Percentiles rank a stretch among this genome's conserved stretches.
Evolutionary conservation across 495 filamentous ascomycete genomes (phyloP).

Genomic region (Penicillium longicatenatum): DNA sequence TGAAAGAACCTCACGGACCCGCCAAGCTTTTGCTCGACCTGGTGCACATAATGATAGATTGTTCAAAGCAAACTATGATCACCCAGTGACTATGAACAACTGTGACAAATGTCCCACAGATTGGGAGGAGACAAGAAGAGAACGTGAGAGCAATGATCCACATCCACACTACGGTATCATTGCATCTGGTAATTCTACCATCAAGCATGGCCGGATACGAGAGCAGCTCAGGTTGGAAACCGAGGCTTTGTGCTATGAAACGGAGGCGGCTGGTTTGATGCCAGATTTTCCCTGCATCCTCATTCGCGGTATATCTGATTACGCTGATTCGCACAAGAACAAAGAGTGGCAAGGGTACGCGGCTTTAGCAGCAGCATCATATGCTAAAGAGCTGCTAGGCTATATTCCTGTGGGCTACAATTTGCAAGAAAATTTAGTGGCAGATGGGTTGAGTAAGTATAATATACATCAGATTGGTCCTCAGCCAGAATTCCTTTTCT

Average conservation of each 20-base stretch:
- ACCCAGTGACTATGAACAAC: background rate
- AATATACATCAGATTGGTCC: too few species aligned
- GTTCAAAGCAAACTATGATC: background rate
- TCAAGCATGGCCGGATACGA: slow-evolving; percentile 1
- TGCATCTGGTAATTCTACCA: slow-evolving; percentile 7
- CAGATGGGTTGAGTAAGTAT: background rate
- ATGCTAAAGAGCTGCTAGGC: slow-evolving; percentile 9
- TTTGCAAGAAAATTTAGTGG: background rate
- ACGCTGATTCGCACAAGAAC: slow-evolving; percentile 9
- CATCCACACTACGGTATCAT: slow-evolving; percentile 4
- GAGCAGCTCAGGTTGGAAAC: slow-evolving; percentile 4
- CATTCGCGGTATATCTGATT: slow-evolving; percentile 8
- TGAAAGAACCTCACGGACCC: slow-evolving; percentile 20
- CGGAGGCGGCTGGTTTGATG: slow-evolving; percentile 10
- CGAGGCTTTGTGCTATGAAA: slow-evolving; percentile 5
- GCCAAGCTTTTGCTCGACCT: slow-evolving; percentile 8
- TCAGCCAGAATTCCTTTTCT: too few species aligned
- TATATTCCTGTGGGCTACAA: background rate
- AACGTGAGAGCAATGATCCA: slow-evolving; percentile 3
- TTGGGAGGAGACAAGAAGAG: slow-evolving; percentile 1
- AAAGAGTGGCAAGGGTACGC: slow-evolving; percentile 11
- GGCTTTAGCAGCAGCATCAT: slow-evolving; percentile 8
- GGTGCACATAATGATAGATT: slow-evolving; percentile 4
- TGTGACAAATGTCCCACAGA: slow-evolving; percentile 1
- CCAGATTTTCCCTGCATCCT: slow-evolving; percentile 5